Conservation (phyloP, 148 eudicot genomes). For the Dianthus caryophyllus region DNA sequence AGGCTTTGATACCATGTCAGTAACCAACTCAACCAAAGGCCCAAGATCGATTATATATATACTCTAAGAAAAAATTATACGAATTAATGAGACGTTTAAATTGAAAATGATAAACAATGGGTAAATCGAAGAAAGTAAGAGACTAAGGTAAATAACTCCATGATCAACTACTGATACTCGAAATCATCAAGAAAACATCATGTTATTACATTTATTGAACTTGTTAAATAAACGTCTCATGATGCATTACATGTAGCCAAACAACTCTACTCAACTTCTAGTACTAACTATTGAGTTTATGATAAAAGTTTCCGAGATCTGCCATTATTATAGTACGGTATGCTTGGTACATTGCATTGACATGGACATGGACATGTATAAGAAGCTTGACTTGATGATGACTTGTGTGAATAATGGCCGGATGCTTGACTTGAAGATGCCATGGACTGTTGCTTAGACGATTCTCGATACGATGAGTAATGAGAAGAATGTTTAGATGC, state of each 20-base stretch:
- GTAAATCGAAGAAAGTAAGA: no score
- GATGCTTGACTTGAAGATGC: slow-evolving; percentile 6
- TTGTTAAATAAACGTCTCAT: neutral
- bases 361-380: slow-evolving; percentile 14
- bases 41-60: no score
- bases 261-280: neutral
- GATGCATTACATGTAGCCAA: neutral
- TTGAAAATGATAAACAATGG: no score
- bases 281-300: neutral
- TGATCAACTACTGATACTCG: neutral
- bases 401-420: neutral
- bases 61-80: no score
- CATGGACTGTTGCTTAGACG: neutral
- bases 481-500: neutral
- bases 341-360: slow-evolving; percentile 4
- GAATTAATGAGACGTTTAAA: no score
- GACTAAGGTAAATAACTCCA: no score
- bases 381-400: slow-evolving; percentile 1
- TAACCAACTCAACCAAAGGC: no score
- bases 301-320: slow-evolving; percentile 13
- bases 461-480: neutral
- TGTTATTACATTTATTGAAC: neutral
- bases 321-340: neutral
- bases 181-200: neutral
- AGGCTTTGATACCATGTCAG: no score